A percentile compares a stretch with the other conserved stretches of the same genome.
These are phyloP conservation scores for Fremontodendron californicum DNA, from an alignment of 345 rosid genomes.

Conservation along the genomic window DNA sequence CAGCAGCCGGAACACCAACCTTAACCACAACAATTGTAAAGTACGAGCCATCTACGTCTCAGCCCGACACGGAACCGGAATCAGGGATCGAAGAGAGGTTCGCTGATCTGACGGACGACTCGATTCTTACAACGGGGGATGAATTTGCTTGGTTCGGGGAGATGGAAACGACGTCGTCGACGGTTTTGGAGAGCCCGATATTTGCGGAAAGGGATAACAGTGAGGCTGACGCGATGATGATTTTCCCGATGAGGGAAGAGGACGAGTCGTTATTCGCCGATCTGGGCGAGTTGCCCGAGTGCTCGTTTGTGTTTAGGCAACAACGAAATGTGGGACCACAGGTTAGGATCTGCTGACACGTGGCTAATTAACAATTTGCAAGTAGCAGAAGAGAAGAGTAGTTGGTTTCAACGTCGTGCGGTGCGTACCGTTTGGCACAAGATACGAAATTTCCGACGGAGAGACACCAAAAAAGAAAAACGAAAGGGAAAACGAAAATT, in stretches of 20 bases:
- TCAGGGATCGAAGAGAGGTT: conserved; percentile 41
- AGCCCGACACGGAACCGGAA: conserved; percentile 28
- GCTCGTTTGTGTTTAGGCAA: conserved; percentile 70
- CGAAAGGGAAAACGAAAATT: background rate
- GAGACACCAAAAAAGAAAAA: background rate
- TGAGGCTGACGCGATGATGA: conserved; percentile 45
- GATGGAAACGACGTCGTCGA: conserved; percentile 73
- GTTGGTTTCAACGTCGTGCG: conserved; percentile 11
- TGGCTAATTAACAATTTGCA: conserved; percentile 9
- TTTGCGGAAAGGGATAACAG: conserved; percentile 37
- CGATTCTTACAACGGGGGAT: conserved; percentile 41
- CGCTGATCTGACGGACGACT: conserved; percentile 43
- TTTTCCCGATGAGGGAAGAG: conserved; percentile 65
- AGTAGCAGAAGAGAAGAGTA: conserved; percentile 16
- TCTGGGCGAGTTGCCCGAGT: conserved; percentile 98
- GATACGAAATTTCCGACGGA: background rate
- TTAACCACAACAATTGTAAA: conserved; percentile 14
- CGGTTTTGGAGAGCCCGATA: conserved; percentile 63
- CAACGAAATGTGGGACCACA: conserved; percentile 63
- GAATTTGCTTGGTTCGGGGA: conserved; percentile 84
- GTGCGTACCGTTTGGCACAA: conserved; percentile 16
- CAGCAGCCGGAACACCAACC: conserved; percentile 7
- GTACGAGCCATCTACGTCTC: conserved; percentile 22
- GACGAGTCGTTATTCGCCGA: conserved; percentile 96
- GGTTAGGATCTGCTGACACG: conserved; percentile 67